Evolutionary conservation across 805 yeast species (phyloP).

Genomic region (Saccharomycopsis vini): DNA sequence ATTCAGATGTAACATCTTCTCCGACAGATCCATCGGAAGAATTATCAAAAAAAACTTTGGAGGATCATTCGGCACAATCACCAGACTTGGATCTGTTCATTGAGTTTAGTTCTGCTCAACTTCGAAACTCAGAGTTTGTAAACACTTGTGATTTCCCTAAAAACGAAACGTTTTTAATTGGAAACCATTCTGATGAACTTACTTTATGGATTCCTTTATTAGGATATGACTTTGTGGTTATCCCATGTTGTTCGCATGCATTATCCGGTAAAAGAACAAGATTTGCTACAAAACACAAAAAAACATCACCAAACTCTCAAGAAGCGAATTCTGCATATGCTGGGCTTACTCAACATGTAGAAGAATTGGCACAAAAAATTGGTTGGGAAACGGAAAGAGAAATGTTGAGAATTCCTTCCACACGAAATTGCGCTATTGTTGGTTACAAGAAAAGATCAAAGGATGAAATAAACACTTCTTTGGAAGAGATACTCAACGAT

Average conservation of each 20-base stretch:
- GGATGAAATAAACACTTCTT: constrained; percentile 23
- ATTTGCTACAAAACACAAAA: constrained; percentile 38
- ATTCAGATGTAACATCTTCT: too few species aligned
- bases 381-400: constrained; percentile 88
- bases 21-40: too few species aligned
- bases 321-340: constrained; percentile 56
- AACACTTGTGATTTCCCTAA: constrained; percentile 52
- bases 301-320: constrained; percentile 8
- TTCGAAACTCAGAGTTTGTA: too few species aligned
- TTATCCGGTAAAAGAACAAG: constrained; percentile 68
- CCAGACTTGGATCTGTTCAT: too few species aligned
- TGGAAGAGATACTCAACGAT: constrained; percentile 53
- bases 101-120: too few species aligned
- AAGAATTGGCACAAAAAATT: constrained; percentile 48
- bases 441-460: constrained; percentile 41
- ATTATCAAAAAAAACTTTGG: too few species aligned
- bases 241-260: constrained; percentile 92
- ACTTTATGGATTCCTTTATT: constrained; percentile 92
- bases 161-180: constrained; percentile 67
- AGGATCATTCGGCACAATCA: too few species aligned
- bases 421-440: constrained; percentile 84
- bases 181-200: constrained; percentile 91
- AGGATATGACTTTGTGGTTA: constrained; percentile 80
- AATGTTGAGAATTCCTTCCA: constrained; percentile 86
- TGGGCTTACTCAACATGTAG: constrained; percentile 79